phyloP scores from a whole-genome alignment of 345 rosid species.

The Eucalyptus decipiens region DNA sequence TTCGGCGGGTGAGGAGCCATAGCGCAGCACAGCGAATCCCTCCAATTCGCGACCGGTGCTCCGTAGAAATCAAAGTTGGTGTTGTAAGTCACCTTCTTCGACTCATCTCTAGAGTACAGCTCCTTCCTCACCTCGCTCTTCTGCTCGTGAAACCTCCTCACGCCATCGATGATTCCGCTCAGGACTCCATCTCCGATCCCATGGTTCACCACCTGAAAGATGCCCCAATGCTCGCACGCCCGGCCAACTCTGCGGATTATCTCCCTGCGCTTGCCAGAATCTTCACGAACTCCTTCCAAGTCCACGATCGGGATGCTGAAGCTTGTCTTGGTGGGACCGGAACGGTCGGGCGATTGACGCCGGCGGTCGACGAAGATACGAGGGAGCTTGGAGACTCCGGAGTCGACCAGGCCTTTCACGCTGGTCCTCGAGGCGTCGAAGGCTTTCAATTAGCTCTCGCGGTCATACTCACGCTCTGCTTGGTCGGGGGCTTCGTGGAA shows the following conservation, averaged over 20 bases:
- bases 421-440: constrained; percentile 4
- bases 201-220: constrained; percentile 40
- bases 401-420: constrained; percentile 23
- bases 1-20: constrained; percentile 28
- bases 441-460: constrained; percentile 3
- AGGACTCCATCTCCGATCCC: constrained; percentile 17
- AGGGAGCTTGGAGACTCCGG: constrained; percentile 12
- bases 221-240: constrained; percentile 26
- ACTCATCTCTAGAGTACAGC: constrained; percentile 4
- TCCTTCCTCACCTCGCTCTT: constrained; percentile 16
- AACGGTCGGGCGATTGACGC: not conserved
- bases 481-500: not conserved
- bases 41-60: constrained; percentile 23
- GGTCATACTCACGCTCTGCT: not conserved
- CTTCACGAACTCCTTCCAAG: not conserved
- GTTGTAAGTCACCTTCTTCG: constrained; percentile 7
- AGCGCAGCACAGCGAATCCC: constrained; percentile 20
- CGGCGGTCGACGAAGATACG: constrained; percentile 5
- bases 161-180: constrained; percentile 15
- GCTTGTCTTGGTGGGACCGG: too few relatives aligned
- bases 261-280: not conserved
- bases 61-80: constrained; percentile 24
- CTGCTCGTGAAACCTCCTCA: constrained; percentile 21
- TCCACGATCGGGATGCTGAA: constrained; percentile 16
- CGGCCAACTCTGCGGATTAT: constrained; percentile 4